Evolutionary conservation across 192 early-diverging fungal species (phyloP).

Genomic region (Entophlyctis luteolus): DNA sequence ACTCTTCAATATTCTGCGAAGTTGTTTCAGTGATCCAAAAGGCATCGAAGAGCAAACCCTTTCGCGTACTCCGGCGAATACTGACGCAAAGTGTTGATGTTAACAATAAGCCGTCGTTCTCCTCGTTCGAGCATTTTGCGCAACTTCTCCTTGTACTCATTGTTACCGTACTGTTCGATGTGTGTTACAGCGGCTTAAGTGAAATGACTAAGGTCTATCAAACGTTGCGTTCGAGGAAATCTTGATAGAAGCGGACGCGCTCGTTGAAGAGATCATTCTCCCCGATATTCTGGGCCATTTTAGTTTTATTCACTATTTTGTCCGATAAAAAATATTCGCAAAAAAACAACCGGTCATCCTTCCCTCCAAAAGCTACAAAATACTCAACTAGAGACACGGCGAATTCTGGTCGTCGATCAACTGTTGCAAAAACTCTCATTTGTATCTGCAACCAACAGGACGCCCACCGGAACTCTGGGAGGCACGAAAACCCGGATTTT

Average conservation of each 20-base stretch:
- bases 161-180: constrained; percentile 48
- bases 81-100: constrained; percentile 81
- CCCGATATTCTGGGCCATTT: too few species aligned
- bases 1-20: constrained; percentile 55
- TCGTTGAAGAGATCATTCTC: constrained; percentile 52
- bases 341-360: too few species aligned
- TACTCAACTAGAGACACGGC: too few species aligned
- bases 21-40: neutral
- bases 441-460: too few species aligned
- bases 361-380: too few species aligned
- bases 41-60: constrained; percentile 47
- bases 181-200: neutral
- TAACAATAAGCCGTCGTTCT: constrained; percentile 73
- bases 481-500: too few species aligned
- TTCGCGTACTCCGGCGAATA: constrained; percentile 69
- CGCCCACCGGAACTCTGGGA: too few species aligned
- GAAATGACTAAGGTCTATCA: neutral
- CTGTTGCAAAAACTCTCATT: too few species aligned
- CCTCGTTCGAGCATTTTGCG: constrained; percentile 40
- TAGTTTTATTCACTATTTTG: too few species aligned
- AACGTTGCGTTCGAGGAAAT: constrained; percentile 53
- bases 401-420: too few species aligned
- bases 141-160: constrained; percentile 52
- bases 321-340: too few species aligned
- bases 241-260: constrained; percentile 47